Percentiles rank a stretch among this genome's conserved stretches.
phyloP scores from a whole-genome alignment of 371 early-diverging fungal genomes.

The Mucor velutinosus region DNA sequence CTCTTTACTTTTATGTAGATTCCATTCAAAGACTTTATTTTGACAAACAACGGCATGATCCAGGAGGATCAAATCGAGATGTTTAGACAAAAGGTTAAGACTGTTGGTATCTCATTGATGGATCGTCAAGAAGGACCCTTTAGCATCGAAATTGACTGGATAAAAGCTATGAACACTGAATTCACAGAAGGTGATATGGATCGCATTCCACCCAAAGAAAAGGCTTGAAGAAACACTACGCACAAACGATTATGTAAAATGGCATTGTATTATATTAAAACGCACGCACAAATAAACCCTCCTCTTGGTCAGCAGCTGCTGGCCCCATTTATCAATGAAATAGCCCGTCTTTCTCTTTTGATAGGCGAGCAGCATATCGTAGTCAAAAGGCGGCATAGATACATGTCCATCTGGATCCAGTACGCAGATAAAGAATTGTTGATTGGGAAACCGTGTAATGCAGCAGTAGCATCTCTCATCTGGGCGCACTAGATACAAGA shows the following conservation, averaged over 20 bases:
- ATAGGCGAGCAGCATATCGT: background rate
- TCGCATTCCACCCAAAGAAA: slow-evolving; percentile 23
- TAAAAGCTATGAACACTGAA: slow-evolving; percentile 80
- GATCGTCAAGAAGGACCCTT: slow-evolving; percentile 88
- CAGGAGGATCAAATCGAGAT: slow-evolving; percentile 85
- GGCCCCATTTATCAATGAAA: background rate
- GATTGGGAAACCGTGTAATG: background rate
- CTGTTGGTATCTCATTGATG: slow-evolving; percentile 86
- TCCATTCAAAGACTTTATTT: slow-evolving; percentile 89
- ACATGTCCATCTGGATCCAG: background rate
- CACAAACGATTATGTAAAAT: background rate
- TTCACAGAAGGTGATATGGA: slow-evolving; percentile 74
- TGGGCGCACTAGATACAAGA: background rate
- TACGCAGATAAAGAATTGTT: background rate
- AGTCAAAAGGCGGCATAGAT: background rate
- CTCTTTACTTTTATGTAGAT: slow-evolving; percentile 52
- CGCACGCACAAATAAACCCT: background rate
- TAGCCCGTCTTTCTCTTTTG: background rate
- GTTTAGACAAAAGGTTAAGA: slow-evolving; percentile 82
- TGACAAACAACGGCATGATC: slow-evolving; percentile 86
- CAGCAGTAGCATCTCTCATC: background rate
- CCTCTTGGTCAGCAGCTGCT: background rate
- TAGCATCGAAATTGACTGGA: slow-evolving; percentile 86
- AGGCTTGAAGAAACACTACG: background rate
- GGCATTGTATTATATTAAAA: background rate